A percentile compares a stretch with the other conserved stretches of the same genome.
phyloP scores from a whole-genome alignment of 805 yeast species.

The Yamadazyma olivae region DNA sequence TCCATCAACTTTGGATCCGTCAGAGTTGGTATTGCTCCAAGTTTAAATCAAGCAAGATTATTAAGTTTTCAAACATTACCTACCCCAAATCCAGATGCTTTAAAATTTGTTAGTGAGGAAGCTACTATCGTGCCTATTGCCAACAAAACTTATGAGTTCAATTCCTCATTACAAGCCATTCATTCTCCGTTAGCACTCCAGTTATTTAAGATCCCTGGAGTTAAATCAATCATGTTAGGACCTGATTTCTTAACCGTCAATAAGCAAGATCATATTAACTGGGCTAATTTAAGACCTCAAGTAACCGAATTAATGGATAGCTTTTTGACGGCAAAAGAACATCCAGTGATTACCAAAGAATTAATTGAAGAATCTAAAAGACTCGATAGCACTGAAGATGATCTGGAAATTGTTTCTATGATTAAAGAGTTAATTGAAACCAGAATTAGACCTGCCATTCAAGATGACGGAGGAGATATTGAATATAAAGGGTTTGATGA shows the following conservation, averaged over 20 bases:
- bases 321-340: slow-evolving; percentile 36
- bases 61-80: slow-evolving; percentile 45
- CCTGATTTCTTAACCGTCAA: slow-evolving; percentile 71
- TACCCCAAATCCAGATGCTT: slow-evolving; percentile 76
- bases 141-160: slow-evolving; percentile 50
- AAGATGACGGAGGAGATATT: slow-evolving; percentile 98
- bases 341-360: slow-evolving; percentile 41
- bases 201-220: slow-evolving; percentile 59
- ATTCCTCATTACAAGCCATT: slow-evolving; percentile 50
- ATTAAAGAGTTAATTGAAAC: slow-evolving; percentile 91
- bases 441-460: slow-evolving; percentile 94
- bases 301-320: slow-evolving; percentile 61
- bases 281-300: slow-evolving; percentile 57
- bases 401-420: slow-evolving; percentile 74
- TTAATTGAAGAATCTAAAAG: slow-evolving; percentile 36
- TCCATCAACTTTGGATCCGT: no score
- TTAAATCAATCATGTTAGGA: slow-evolving; percentile 71
- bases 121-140: slow-evolving; percentile 44
- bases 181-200: slow-evolving; percentile 64
- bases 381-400: slow-evolving; percentile 53
- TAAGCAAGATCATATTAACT: slow-evolving; percentile 56
- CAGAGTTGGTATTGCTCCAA: no score
- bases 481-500: slow-evolving; percentile 84
- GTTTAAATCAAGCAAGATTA: no score
- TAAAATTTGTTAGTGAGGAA: slow-evolving; percentile 58